These are phyloP conservation scores for Neonectria coccinea DNA, from an alignment of 2,329 filamentous ascomycete genomes.

Conservation along the genomic window DNA sequence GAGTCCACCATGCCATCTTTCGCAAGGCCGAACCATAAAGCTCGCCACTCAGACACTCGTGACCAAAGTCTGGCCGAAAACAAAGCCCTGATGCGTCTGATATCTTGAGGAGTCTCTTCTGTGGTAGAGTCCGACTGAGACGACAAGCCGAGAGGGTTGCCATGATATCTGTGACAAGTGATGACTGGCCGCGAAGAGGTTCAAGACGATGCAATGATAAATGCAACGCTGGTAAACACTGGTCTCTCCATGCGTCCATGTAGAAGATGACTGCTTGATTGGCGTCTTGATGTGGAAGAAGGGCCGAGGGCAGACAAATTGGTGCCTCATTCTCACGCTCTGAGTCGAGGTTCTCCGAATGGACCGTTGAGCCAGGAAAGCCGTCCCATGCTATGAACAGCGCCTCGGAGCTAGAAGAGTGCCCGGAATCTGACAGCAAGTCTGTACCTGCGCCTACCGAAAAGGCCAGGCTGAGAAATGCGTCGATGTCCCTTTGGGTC, in stretches of 20 bases:
- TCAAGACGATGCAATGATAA: slow-evolving; percentile 13
- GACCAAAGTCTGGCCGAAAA: slow-evolving; percentile 17
- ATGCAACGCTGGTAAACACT: slow-evolving; percentile 25
- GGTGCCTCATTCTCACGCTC: background rate
- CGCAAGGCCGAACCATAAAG: slow-evolving; percentile 25
- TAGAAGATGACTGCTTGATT: slow-evolving; percentile 6
- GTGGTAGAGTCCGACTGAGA: slow-evolving; percentile 23
- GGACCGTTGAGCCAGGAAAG: background rate
- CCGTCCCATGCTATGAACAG: too few relatives aligned
- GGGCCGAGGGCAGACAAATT: background rate
- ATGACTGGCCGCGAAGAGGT: background rate
- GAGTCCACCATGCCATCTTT: slow-evolving; percentile 10
- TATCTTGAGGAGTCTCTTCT: slow-evolving; percentile 2
- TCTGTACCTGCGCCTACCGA: background rate
- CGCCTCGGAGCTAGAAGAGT: background rate
- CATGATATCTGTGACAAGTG: slow-evolving; percentile 15
- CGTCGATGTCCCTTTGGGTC: too few relatives aligned
- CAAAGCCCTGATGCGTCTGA: background rate
- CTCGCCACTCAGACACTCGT: slow-evolving; percentile 15
- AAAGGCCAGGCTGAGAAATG: too few relatives aligned
- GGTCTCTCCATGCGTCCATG: slow-evolving; percentile 19
- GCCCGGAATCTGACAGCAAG: background rate
- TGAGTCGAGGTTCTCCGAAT: background rate
- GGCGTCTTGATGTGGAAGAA: background rate
- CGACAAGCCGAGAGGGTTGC: slow-evolving; percentile 26